Evolutionary conservation across 352 stramenopile species (phyloP), one percentile per base, ranked within the genome.

Genomic region (Phytophthora crassamura): DNA sequence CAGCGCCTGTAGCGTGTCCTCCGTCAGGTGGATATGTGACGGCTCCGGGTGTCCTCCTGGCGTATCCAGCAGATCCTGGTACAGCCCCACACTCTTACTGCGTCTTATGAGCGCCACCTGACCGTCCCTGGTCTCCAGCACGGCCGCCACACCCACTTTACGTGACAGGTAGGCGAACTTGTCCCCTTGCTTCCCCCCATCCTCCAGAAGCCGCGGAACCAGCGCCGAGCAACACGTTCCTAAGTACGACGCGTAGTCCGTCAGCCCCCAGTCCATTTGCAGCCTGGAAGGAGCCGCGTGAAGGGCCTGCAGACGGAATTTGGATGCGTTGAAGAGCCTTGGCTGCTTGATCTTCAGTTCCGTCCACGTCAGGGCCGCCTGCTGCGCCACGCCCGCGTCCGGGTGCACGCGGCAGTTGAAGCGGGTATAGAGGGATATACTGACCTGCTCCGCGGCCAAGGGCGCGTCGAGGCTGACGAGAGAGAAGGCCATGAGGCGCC

Each of bases 21-120:
- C 42, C 7, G 68, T 84, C 32, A 89, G 25, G 2, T 66, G 50
- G 30, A 86, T 68, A 16, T 74, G 62, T 47, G 59, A 67, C 15
- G 87, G 87, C 58, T 95, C 87, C 1, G 87, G 87, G 53, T 95
- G 87, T 15, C 87, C 87, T 22, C 87, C 87, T 7, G 87, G 87
- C 5, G 86, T 93, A 67, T 95, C 87, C 33, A 78, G 78, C 59
- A 94, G 59, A 30, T 90, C 55, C 43, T 86, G 82, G 65, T 95
- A 95, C 11, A 90, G 66, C 43, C 84, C 86, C 56, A 94, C 85
- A 30, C 56, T 62, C 15, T 72, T 68, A 57, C 84, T 93, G 18
- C 87, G 74, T 54, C 85, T 72, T 53, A 95, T 84, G 47, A 95
- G 74, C 41, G 77, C 84, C 10, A 95, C 52, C 5, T 86, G 68